A percentile compares a stretch with the other conserved stretches of the same genome.
phyloP scores from a whole-genome alignment of 2,329 filamentous ascomycete genomes.

The Emmonsiellopsis sp. region DNA sequence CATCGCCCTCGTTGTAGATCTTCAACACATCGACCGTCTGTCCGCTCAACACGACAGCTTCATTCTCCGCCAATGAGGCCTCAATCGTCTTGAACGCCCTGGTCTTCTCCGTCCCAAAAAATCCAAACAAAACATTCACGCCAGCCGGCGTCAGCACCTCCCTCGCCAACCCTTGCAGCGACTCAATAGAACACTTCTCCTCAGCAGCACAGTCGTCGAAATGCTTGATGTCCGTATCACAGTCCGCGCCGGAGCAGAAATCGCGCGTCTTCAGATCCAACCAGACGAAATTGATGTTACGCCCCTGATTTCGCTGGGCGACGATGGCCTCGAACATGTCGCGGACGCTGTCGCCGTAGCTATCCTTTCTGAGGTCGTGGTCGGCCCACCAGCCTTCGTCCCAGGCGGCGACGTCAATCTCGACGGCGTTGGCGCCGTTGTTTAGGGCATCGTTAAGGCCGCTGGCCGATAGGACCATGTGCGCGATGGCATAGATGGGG shows the following conservation, averaged over 20 bases:
- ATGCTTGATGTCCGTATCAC: neutral
- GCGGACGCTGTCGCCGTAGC: constrained; percentile 1
- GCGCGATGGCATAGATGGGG: constrained; percentile 33
- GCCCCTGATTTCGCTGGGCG: constrained; percentile 1
- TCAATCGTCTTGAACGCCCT: constrained; percentile 7
- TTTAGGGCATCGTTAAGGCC: constrained; percentile 9
- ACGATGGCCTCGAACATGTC: constrained; percentile 10
- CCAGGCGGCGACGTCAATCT: constrained; percentile 13
- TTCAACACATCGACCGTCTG: neutral
- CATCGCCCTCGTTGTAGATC: neutral
- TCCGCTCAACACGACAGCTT: constrained; percentile 9
- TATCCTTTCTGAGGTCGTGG: constrained; percentile 8
- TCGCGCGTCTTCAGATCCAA: constrained; percentile 17
- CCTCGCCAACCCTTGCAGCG: constrained; percentile 10
- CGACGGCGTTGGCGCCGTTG: constrained; percentile 15
- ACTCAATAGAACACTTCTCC: constrained; percentile 10
- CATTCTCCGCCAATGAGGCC: constrained; percentile 3
- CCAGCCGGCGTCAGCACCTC: constrained; percentile 9
- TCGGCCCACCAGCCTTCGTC: constrained; percentile 13
- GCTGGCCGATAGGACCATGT: constrained; percentile 7
- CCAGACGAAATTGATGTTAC: constrained; percentile 13
- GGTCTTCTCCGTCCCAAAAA: constrained; percentile 5
- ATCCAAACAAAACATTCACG: constrained; percentile 12
- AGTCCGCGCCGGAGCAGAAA: constrained; percentile 1
- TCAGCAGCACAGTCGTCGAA: neutral